phyloP scores from a whole-genome alignment of 208 protist genomes.

The Kentomonas sorsogonicus region DNA sequence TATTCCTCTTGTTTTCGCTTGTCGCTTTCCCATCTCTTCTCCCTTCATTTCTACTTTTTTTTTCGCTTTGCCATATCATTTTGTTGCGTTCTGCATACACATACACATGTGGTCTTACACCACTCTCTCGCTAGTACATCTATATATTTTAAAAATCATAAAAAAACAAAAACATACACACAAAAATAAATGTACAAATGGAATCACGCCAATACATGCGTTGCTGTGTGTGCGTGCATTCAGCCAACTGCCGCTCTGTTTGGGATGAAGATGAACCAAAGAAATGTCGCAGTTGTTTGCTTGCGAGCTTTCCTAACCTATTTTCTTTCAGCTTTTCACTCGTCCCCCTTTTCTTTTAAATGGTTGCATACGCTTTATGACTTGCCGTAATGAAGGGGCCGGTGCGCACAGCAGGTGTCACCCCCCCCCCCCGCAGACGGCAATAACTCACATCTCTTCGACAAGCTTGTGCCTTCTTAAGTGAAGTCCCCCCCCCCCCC shows the following conservation, averaged over 20 bases:
- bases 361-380: too few relatives aligned
- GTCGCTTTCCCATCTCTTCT: neutral
- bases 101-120: too few relatives aligned
- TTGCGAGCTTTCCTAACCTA: too few relatives aligned
- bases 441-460: too few relatives aligned
- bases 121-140: neutral
- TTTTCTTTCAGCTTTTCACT: neutral
- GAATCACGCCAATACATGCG: too few relatives aligned
- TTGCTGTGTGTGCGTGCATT: neutral
- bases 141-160: neutral
- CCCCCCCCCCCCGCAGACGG: too few relatives aligned
- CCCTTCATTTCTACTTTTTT: constrained; percentile 3
- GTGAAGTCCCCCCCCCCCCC: neutral
- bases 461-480: neutral
- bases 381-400: too few relatives aligned
- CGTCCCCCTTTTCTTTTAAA: constrained; percentile 3
- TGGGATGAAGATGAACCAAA: neutral
- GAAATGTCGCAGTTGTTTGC: too few relatives aligned
- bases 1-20: constrained; percentile 2
- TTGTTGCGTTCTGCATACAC: neutral
- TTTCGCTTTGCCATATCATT: neutral
- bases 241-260: too few relatives aligned
- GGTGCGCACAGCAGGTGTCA: too few relatives aligned
- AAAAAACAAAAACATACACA: neutral
- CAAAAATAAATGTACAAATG: too few relatives aligned